phyloP scores from a whole-genome alignment of 1,284 basidiomycete species.

The Melampsora abietis-canadensis region DNA sequence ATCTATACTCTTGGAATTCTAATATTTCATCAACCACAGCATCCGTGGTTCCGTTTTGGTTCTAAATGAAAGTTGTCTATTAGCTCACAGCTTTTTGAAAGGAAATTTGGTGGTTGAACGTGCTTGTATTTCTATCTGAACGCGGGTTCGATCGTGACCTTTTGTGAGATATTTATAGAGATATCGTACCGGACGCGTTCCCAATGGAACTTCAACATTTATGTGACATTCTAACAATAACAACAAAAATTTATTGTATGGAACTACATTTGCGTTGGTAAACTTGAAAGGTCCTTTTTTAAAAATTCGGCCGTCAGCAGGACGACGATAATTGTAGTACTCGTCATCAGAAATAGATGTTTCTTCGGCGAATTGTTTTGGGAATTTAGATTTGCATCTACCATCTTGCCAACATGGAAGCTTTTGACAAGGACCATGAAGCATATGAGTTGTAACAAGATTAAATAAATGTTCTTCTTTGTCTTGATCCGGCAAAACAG shows the following conservation, averaged over 20 bases:
- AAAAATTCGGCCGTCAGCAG: background rate
- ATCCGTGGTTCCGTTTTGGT: too few species aligned
- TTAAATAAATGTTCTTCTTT: background rate
- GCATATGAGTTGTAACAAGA: background rate
- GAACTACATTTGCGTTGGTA: background rate
- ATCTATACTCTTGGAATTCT: background rate
- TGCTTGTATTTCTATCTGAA: background rate
- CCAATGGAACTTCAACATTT: slow-evolving; percentile 12
- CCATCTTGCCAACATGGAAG: background rate
- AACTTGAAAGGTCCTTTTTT: background rate
- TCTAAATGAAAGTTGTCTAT: too few species aligned
- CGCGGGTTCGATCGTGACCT: background rate
- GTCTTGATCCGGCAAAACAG: background rate
- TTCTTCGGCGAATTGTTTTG: background rate
- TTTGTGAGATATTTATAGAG: slow-evolving; percentile 27
- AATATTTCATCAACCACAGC: background rate
- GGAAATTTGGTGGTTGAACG: too few species aligned
- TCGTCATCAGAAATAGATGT: background rate
- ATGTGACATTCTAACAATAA: slow-evolving; percentile 10
- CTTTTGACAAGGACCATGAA: slow-evolving; percentile 2
- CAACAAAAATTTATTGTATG: slow-evolving; percentile 9
- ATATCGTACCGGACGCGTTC: background rate
- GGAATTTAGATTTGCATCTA: background rate
- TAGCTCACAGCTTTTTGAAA: too few species aligned
- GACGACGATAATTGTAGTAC: background rate